Percentiles rank a stretch among this genome's conserved stretches.
phyloP scores from a whole-genome alignment of 2,329 filamentous ascomycete genomes.

The Claviceps sp. region DNA sequence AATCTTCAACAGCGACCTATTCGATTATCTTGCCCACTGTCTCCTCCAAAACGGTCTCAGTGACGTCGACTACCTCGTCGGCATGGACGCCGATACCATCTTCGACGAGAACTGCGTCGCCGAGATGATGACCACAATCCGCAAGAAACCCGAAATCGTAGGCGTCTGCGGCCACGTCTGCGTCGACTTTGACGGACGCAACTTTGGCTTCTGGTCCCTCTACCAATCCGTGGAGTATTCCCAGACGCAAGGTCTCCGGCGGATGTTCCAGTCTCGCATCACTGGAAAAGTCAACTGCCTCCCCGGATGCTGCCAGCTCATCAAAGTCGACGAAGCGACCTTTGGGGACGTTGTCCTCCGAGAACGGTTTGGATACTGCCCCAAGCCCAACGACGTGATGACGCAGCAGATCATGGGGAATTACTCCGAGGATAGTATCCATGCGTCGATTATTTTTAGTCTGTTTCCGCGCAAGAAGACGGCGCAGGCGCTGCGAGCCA shows the following conservation, averaged over 20 bases:
- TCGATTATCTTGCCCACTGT: slow-evolving; percentile 25
- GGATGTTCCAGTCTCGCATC: slow-evolving; percentile 34
- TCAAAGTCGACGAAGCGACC: slow-evolving; percentile 34
- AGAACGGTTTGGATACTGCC: slow-evolving; percentile 33
- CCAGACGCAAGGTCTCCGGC: slow-evolving; percentile 31
- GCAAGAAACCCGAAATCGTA: slow-evolving; percentile 27
- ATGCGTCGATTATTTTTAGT: slow-evolving; percentile 34
- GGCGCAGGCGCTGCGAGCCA: slow-evolving; percentile 31
- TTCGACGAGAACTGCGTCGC: slow-evolving; percentile 31
- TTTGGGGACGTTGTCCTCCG: slow-evolving; percentile 33
- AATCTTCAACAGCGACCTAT: slow-evolving; percentile 32
- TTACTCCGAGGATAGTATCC: slow-evolving; percentile 36
- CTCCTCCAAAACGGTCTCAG: slow-evolving; percentile 25
- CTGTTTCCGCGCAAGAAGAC: slow-evolving; percentile 29
- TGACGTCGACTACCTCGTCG: slow-evolving; percentile 28
- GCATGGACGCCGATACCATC: slow-evolving; percentile 35
- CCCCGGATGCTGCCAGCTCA: slow-evolving; percentile 35
- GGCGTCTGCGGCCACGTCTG: slow-evolving; percentile 36
- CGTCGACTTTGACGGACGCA: slow-evolving; percentile 28
- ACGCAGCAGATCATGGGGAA: slow-evolving; percentile 35
- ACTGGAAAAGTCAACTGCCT: slow-evolving; percentile 37
- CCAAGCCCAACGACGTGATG: slow-evolving; percentile 34
- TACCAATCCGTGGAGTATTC: slow-evolving; percentile 36
- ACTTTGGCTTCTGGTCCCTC: slow-evolving; percentile 31
- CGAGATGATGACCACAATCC: slow-evolving; percentile 30